Percentiles rank a stretch among this genome's conserved stretches.
These are phyloP conservation scores for Alternaria burnsii DNA, from an alignment of 2,329 filamentous ascomycete genomes.

Conservation along the genomic window DNA sequence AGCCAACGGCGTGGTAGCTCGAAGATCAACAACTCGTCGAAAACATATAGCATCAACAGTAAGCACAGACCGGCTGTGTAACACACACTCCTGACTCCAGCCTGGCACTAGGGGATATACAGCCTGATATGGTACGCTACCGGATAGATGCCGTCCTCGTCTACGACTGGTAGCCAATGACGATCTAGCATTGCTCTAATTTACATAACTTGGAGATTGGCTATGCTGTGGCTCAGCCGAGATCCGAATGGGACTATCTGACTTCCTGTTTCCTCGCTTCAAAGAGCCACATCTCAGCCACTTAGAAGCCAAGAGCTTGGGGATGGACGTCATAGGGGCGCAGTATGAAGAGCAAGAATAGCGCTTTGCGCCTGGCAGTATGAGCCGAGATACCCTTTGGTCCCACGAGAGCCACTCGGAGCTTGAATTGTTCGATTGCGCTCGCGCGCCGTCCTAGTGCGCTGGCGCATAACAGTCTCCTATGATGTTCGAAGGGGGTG, in stretches of 20 bases:
- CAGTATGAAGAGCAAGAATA: background rate
- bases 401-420: constrained; percentile 1
- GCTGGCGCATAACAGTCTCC: background rate
- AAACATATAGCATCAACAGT: background rate
- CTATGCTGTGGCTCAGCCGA: constrained; percentile 11
- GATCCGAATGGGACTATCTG: background rate
- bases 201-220: background rate
- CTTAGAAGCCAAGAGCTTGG: background rate
- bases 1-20: background rate
- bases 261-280: background rate
- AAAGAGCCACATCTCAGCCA: background rate
- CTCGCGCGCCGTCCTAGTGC: background rate
- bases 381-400: constrained; percentile 4
- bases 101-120: background rate
- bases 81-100: background rate
- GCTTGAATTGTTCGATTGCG: background rate
- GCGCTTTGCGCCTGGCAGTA: background rate
- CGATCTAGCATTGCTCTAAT: background rate
- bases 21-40: background rate
- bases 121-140: background rate
- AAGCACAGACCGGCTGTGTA: background rate
- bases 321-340: constrained; percentile 3
- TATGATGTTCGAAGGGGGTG: background rate
- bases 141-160: background rate
- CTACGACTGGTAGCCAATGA: background rate